phyloP scores from a whole-genome alignment of 1,139 yeast genomes.

The Lodderomyces margitis region DNA sequence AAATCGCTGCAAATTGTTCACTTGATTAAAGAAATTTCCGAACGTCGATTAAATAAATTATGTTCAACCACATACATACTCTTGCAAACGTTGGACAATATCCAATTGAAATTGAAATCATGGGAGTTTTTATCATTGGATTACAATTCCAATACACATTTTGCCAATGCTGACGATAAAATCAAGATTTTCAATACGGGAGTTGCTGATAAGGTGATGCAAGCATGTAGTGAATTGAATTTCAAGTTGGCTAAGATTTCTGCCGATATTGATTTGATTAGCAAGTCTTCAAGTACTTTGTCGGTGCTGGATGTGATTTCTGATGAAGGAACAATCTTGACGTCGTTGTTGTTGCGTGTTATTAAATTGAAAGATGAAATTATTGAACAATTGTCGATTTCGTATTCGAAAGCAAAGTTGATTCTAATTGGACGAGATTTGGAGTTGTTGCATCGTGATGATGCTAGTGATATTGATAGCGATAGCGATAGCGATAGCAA shows the following conservation, averaged over 20 bases:
- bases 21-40: conserved; percentile 44
- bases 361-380: conserved; percentile 49
- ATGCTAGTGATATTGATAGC: conserved; percentile 18
- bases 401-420: conserved; percentile 55
- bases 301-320: conserved; percentile 49
- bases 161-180: conserved; percentile 26
- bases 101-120: conserved; percentile 46
- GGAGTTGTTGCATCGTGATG: conserved; percentile 31
- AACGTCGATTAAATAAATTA: conserved; percentile 47
- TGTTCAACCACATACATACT: conserved; percentile 50
- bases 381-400: conserved; percentile 50
- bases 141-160: conserved; percentile 44
- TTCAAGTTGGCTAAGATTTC: conserved; percentile 39
- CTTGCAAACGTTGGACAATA: conserved; percentile 49
- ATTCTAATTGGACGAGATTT: conserved; percentile 56
- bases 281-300: conserved; percentile 40
- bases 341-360: conserved; percentile 48
- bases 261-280: conserved; percentile 45
- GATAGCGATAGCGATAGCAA: conserved; percentile 27
- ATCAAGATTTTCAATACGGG: conserved; percentile 45
- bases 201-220: conserved; percentile 48
- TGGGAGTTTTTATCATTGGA: conserved; percentile 62
- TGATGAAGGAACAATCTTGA: conserved; percentile 58
- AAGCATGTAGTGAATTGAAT: conserved; percentile 49
- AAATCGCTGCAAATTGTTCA: conserved; percentile 41